A percentile compares a stretch with the other conserved stretches of the same genome.
phyloP scores from a whole-genome alignment of 2,329 filamentous ascomycete genomes.

The Colletotrichum neosansevieriae region DNA sequence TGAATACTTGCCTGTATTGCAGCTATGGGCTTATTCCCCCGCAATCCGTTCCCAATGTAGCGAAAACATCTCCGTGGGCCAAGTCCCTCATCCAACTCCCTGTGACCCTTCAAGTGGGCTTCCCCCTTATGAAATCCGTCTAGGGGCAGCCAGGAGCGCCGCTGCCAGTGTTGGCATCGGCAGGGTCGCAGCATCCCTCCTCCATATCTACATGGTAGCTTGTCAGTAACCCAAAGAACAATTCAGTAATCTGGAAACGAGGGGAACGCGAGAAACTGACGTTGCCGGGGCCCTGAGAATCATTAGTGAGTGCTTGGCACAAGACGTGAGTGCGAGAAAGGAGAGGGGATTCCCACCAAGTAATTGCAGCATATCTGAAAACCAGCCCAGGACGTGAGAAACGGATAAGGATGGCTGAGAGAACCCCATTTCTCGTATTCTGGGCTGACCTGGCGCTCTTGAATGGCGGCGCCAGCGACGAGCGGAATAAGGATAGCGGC shows the following conservation, averaged over 20 bases:
- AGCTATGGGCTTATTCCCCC: no score
- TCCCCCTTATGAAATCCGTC: not conserved
- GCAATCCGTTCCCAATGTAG: no score
- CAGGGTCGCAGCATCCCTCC: conserved; percentile 11
- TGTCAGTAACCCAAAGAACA: no score
- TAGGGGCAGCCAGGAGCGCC: conserved; percentile 9
- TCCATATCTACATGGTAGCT: not conserved
- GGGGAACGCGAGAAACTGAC: no score
- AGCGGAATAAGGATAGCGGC: not conserved
- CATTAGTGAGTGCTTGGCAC: no score
- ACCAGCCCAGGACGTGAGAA: not conserved
- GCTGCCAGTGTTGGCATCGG: conserved; percentile 10
- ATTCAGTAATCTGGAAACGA: no score
- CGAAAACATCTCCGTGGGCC: no score
- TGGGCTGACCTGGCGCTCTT: conserved; percentile 23
- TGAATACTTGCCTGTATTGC: no score
- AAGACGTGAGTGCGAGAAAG: no score
- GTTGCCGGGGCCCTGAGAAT: no score
- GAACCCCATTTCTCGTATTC: conserved; percentile 7
- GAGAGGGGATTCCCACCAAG: not conserved
- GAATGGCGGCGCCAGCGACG: conserved; percentile 10
- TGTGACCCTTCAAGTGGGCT: no score
- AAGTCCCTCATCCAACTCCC: no score
- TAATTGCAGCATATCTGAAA: not conserved
- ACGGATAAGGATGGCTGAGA: conserved; percentile 1